A percentile compares a stretch with the other conserved stretches of the same genome.
phyloP scores from a whole-genome alignment of 2,329 filamentous ascomycete species.

The Lachnellula arida region DNA sequence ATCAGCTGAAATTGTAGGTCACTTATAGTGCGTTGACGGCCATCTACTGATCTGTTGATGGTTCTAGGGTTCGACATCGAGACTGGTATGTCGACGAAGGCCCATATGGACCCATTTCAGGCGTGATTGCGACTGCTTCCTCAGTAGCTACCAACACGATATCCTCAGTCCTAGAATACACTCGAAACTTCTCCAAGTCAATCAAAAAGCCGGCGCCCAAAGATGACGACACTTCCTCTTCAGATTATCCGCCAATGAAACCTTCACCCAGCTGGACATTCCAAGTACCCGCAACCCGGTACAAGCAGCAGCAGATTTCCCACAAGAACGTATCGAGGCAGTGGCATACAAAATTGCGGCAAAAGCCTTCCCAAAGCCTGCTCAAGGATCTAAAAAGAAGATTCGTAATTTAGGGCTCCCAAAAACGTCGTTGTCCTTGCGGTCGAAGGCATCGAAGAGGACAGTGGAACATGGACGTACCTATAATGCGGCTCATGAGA shows the following conservation, averaged over 20 bases:
- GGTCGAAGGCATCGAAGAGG: background rate
- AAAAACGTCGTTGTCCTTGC: background rate
- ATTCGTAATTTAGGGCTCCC: slow-evolving; percentile 3
- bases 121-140: slow-evolving; percentile 16
- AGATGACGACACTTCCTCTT: background rate
- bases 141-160: slow-evolving; percentile 12
- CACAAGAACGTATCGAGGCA: slow-evolving; percentile 15
- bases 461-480: slow-evolving; percentile 14
- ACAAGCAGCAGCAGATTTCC: slow-evolving; percentile 10
- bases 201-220: slow-evolving; percentile 5
- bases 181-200: slow-evolving; percentile 9
- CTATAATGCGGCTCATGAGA: slow-evolving; percentile 17
- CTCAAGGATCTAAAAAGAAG: slow-evolving; percentile 2
- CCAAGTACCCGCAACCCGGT: slow-evolving; percentile 14
- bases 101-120: slow-evolving; percentile 16
- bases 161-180: slow-evolving; percentile 12
- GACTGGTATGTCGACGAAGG: slow-evolving; percentile 28
- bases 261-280: slow-evolving; percentile 7
- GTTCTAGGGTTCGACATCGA: slow-evolving; percentile 15
- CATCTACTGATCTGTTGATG: background rate
- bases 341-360: slow-evolving; percentile 20
- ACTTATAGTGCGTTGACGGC: background rate
- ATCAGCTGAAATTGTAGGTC: slow-evolving; percentile 20
- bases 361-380: slow-evolving; percentile 10
- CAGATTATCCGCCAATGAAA: background rate